These are phyloP conservation scores for Tylopilus sp. DNA, from an alignment of 1,284 basidiomycete species.

Conservation along the genomic window DNA sequence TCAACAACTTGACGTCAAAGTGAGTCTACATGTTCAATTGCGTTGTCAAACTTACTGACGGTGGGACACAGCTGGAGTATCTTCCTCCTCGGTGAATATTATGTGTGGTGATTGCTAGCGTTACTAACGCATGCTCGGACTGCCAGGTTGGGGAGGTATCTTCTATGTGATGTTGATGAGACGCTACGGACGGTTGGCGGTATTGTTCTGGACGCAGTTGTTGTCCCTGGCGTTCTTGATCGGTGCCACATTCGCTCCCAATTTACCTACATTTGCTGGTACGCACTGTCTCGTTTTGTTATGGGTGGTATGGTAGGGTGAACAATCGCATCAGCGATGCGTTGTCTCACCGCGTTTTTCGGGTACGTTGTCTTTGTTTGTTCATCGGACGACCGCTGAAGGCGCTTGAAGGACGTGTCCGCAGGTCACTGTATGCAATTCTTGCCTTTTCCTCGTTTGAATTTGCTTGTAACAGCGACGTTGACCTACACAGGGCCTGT, in stretches of 20 bases:
- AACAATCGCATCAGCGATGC: slow-evolving; percentile 46
- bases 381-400: slow-evolving; percentile 10
- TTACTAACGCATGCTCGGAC: slow-evolving; percentile 4
- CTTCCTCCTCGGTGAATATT: slow-evolving; percentile 43
- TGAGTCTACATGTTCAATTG: slow-evolving; percentile 21
- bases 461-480: not conserved
- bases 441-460: not conserved
- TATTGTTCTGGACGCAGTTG: slow-evolving; percentile 57
- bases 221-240: slow-evolving; percentile 44
- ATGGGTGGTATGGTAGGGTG: not conserved
- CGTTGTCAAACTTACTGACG: not conserved
- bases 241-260: slow-evolving; percentile 52
- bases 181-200: slow-evolving; percentile 52
- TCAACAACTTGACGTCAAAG: slow-evolving; percentile 55
- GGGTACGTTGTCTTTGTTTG: slow-evolving; percentile 39
- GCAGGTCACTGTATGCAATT: slow-evolving; percentile 55
- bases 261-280: slow-evolving; percentile 46
- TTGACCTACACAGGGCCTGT: slow-evolving; percentile 47
- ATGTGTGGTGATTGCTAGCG: not conserved
- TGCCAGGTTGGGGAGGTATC: slow-evolving; percentile 50
- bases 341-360: slow-evolving; percentile 68
- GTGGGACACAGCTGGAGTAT: slow-evolving; percentile 47
- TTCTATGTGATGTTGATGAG: slow-evolving; percentile 52
- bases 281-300: not conserved
- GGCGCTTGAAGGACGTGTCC: slow-evolving; percentile 48